phyloP scores from a whole-genome alignment of 1,139 yeast species.

The Candida tetrigidarum region DNA sequence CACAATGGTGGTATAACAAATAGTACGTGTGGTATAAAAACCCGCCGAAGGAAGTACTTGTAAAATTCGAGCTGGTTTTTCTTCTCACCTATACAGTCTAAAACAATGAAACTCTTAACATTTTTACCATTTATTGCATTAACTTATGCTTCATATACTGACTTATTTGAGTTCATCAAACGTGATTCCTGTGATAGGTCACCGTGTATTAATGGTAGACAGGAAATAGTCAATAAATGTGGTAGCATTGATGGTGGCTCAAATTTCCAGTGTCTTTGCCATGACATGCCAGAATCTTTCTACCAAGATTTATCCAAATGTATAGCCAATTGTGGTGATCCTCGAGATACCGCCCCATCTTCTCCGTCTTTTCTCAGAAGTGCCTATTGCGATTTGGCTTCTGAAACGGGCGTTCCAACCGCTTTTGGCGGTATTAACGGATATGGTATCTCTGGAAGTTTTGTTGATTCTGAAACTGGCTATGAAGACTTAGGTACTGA shows the following conservation, averaged over 20 bases:
- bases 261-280: background rate
- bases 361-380: background rate
- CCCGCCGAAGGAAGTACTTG: no score
- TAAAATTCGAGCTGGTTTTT: no score
- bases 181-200: background rate
- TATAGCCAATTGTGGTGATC: background rate
- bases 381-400: background rate
- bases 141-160: no score
- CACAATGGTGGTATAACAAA: no score
- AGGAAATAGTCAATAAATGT: background rate
- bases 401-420: background rate
- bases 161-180: no score
- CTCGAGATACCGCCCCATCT: background rate
- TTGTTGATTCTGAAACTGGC: background rate
- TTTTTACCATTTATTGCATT: no score
- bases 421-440: background rate
- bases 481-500: background rate
- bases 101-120: no score
- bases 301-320: background rate
- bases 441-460: background rate
- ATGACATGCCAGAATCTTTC: constrained; percentile 1
- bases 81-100: no score
- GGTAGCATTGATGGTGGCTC: background rate
- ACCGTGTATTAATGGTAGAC: background rate
- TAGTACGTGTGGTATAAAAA: no score